Percentiles rank a stretch among this genome's conserved stretches.
phyloP scores from a whole-genome alignment of 441 rosid species.

The Erysimum cheiri region DNA sequence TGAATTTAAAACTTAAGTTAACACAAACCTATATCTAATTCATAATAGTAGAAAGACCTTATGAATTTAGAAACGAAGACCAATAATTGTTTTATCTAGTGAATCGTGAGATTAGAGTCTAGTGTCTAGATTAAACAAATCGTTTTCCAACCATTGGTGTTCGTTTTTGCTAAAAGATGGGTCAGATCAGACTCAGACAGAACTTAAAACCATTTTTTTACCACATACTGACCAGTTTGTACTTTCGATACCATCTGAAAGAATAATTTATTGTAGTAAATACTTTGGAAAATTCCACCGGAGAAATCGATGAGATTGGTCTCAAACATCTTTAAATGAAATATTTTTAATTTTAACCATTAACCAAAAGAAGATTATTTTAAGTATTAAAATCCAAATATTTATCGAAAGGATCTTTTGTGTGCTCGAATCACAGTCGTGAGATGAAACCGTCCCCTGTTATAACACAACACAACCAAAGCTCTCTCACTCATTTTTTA shows the following conservation, averaged over 20 bases:
- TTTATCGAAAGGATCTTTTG: constrained; percentile 13
- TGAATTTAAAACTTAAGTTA: background rate
- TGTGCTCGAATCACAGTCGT: constrained; percentile 36
- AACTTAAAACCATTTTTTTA: background rate
- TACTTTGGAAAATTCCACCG: constrained; percentile 16
- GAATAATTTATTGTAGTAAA: constrained; percentile 1
- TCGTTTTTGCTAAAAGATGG: constrained; percentile 8
- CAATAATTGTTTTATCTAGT: constrained; percentile 1
- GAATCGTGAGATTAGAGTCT: constrained; percentile 10
- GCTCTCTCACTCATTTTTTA: constrained; percentile 27
- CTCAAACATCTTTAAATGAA: constrained; percentile 20
- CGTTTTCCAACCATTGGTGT: background rate
- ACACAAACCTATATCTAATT: background rate
- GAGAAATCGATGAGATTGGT: constrained; percentile 37
- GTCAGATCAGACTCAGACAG: background rate
- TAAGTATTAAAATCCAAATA: constrained; percentile 1
- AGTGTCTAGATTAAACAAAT: background rate
- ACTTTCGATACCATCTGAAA: constrained; percentile 15
- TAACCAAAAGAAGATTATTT: background rate
- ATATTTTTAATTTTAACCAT: background rate
- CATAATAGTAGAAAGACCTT: background rate
- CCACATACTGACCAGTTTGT: constrained; percentile 6
- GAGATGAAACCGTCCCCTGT: constrained; percentile 40
- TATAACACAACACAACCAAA: constrained; percentile 34
- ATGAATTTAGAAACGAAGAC: background rate